Percentiles rank a stretch among this genome's conserved stretches.
These are phyloP conservation scores for Eucalyptus paniculata DNA, from an alignment of 345 rosid genomes.

Conservation along the genomic window DNA sequence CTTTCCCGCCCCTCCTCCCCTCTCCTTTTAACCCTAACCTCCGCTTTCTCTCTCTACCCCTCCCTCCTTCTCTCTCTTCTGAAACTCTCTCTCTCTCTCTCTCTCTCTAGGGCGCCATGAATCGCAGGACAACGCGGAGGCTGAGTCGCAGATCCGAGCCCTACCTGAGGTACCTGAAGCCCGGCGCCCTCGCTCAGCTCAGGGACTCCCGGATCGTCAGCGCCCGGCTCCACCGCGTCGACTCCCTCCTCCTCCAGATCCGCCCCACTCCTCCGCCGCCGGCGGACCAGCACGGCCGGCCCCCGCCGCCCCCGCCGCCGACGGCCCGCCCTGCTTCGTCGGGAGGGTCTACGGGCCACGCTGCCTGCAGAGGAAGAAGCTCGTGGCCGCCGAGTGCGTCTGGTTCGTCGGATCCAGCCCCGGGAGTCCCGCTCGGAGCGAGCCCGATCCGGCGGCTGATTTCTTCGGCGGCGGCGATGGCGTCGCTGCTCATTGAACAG, in stretches of 20 bases:
- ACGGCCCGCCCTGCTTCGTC: conserved; percentile 10
- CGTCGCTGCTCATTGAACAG: neutral
- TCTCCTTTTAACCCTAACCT: neutral
- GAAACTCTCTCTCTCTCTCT: neutral
- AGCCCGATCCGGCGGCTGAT: conserved; percentile 13
- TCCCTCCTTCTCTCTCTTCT: neutral
- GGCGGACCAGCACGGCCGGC: neutral
- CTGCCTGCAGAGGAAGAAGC: conserved; percentile 37
- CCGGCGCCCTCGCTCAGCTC: conserved; percentile 41
- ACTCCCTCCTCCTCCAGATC: neutral
- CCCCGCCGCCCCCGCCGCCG: neutral
- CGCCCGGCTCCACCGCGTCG: conserved; percentile 23
- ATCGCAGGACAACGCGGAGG: neutral
- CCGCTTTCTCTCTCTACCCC: neutral
- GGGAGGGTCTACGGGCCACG: conserved; percentile 18
- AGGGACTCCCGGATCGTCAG: conserved; percentile 36
- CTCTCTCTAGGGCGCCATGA: neutral
- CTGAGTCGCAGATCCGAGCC: neutral
- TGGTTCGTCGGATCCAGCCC: neutral
- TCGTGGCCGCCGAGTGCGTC: conserved; percentile 19
- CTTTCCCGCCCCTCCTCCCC: neutral
- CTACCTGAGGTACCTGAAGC: conserved; percentile 28
- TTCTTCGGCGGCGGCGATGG: conserved; percentile 1
- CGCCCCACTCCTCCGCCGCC: neutral
- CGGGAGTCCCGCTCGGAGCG: conserved; percentile 3